Conservation (phyloP, 208 protist genomes). For the Novymonas esmeraldas region DNA sequence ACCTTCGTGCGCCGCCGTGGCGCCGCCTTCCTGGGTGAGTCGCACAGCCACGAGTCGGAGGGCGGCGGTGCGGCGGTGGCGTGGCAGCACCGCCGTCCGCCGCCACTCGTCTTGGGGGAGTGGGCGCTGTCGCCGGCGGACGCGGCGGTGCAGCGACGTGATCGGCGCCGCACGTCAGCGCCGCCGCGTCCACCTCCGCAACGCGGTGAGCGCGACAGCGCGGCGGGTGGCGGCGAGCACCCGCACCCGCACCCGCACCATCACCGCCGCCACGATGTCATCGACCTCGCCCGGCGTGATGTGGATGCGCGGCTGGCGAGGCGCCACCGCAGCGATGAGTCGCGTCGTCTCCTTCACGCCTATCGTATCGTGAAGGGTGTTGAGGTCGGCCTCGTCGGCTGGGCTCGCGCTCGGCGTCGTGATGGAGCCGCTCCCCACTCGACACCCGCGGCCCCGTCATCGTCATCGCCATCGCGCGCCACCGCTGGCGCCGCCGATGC, state of each 20-base stretch:
- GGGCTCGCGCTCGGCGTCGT: conserved; percentile 13
- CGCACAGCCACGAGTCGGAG: no score
- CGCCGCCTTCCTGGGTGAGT: conserved; percentile 22
- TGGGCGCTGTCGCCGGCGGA: conserved; percentile 3
- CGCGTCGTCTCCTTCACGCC: conserved; percentile 10
- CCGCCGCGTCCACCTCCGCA: no score
- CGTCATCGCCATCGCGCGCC: no score
- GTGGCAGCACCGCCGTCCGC: neutral
- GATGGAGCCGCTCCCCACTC: no score
- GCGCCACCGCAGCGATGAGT: conserved; percentile 8
- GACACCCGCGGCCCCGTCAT: no score
- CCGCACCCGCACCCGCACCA: neutral
- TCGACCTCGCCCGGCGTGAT: conserved; percentile 7
- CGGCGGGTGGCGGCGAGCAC: neutral
- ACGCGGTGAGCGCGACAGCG: neutral
- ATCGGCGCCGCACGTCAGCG: neutral
- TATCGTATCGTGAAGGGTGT: conserved; percentile 17
- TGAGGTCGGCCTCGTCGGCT: conserved; percentile 1
- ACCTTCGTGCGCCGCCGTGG: conserved; percentile 23
- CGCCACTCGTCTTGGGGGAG: conserved; percentile 6
- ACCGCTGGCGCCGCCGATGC: neutral
- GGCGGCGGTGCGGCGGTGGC: neutral
- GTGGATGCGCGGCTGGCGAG: neutral
- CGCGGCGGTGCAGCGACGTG: neutral
- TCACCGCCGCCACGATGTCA: neutral